Conservation (phyloP, 345 rosid genomes). For the Eucalyptus leucophloia region DNA sequence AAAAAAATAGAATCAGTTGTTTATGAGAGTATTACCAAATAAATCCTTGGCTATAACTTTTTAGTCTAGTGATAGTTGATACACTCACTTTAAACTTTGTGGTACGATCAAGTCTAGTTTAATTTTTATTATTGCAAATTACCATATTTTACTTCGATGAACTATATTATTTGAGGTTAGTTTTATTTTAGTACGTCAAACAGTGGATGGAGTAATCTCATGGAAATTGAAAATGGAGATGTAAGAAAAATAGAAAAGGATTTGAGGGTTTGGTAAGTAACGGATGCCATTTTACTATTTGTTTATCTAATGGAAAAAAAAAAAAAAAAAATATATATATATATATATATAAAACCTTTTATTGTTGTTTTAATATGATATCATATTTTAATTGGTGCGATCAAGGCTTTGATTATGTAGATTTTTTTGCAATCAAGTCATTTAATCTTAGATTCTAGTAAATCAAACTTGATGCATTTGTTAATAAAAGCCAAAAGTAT, state of each 20-base stretch:
- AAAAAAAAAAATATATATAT: no score
- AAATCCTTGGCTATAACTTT: background rate
- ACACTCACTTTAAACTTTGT: background rate
- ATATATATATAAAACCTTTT: background rate
- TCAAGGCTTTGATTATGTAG: background rate
- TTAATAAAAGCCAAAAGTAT: background rate
- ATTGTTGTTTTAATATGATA: background rate
- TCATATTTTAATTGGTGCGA: background rate
- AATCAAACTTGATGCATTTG: background rate
- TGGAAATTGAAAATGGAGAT: background rate
- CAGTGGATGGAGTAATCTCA: background rate
- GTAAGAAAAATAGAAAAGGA: background rate
- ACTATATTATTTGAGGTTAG: background rate
- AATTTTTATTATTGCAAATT: background rate
- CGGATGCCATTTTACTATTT: background rate
- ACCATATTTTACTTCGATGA: background rate
- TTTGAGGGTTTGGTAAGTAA: background rate
- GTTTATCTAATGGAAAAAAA: background rate
- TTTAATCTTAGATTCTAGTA: background rate
- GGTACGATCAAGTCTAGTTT: background rate
- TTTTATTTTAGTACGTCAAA: background rate
- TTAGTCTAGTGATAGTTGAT: background rate
- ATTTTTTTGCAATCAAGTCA: background rate
- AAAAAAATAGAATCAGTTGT: no score
- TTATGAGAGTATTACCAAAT: no score